A percentile compares a stretch with the other conserved stretches of the same genome.
These are phyloP conservation scores for Iberis amara DNA, from an alignment of 441 rosid species.

Conservation along the genomic window DNA sequence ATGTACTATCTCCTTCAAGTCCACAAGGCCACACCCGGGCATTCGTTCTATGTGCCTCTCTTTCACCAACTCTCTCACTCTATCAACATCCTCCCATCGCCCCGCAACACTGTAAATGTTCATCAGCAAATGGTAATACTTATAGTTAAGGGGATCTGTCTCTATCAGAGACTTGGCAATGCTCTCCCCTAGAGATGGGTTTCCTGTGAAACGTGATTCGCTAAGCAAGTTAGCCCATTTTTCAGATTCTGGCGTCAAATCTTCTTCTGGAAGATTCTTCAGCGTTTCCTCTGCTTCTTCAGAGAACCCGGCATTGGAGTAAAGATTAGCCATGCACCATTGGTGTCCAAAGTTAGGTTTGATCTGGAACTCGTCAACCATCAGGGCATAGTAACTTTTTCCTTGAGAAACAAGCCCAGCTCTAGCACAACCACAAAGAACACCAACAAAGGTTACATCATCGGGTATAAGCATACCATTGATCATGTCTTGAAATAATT, in stretches of 20 bases:
- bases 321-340: slow-evolving; percentile 61
- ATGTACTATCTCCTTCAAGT: slow-evolving; percentile 64
- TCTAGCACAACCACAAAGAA: slow-evolving; percentile 50
- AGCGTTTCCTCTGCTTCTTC: slow-evolving; percentile 41
- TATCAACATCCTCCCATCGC: slow-evolving; percentile 50
- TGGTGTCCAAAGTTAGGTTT: slow-evolving; percentile 51
- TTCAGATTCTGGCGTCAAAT: slow-evolving; percentile 37
- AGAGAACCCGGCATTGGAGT: slow-evolving; percentile 28
- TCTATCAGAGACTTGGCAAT: slow-evolving; percentile 46
- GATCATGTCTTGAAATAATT: slow-evolving; percentile 35
- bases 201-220: slow-evolving; percentile 45
- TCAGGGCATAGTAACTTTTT: slow-evolving; percentile 35
- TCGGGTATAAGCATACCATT: slow-evolving; percentile 28
- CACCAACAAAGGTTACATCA: slow-evolving; percentile 42
- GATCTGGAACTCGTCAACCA: slow-evolving; percentile 39
- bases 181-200: slow-evolving; percentile 41
- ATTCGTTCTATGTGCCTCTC: slow-evolving; percentile 37
- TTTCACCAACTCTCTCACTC: slow-evolving; percentile 45
- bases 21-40: slow-evolving; percentile 58
- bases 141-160: slow-evolving; percentile 47
- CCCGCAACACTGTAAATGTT: slow-evolving; percentile 54
- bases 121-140: slow-evolving; percentile 47
- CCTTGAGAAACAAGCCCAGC: slow-evolving; percentile 36
- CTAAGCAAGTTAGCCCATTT: slow-evolving; percentile 52
- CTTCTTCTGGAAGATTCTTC: slow-evolving; percentile 34